Base-by-base conservation (phyloP, 208 protist species). In the Willaertia magna region DNA sequence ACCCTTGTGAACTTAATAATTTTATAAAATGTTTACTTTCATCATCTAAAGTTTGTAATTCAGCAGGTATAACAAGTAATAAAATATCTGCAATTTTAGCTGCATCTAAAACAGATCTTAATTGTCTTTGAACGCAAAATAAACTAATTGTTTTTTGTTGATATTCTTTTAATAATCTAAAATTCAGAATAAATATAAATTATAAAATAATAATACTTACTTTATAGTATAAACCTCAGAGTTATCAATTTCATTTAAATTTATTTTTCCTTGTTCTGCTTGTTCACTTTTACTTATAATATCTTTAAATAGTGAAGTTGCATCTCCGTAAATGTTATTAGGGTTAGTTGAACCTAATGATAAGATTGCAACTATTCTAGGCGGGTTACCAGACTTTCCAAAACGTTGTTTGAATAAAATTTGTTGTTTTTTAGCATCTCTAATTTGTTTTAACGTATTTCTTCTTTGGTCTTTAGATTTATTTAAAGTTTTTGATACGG, bases 21-120 rank as follows among this genome's bases (percentile, higher is more conserved):
- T 51, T 26, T 22, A 82, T 34, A n/a, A 46, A 20, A 46, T 76
- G 14, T 34, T 67, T n/a, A 14, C 48, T 48, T 47, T 4, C 6
- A 42, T 6, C 4, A 48, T 67, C n/a, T 0, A 86, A 1, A 34
- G 18, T 4, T 34, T 16, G 18, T 34, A n/a, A 22, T 48, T 82
- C 48, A 49, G 52, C 34, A 39, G 34, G 7, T 14, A 86, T 39
- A 7, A 86, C 55, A 55, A 82, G 47, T 3, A 86, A 40, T 22
- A 86, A 26, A 46, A 86, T 26, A 76, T 86, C 84, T 16, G 84
- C 30, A 22, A 86, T 39, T 75, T 86, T 86, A 20, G 52, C 51
- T 7, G 39, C 52, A 49, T 79, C 76, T 14, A 86, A 59, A 39
- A 85, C 78, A 46, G 78, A 49, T 26, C 46, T 48, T 4, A 26